Percentiles rank a stretch among this genome's conserved stretches.
These are phyloP conservation scores for Verticillium alfalfae DNA, from an alignment of 2,329 filamentous ascomycete species.

Conservation along the genomic window DNA sequence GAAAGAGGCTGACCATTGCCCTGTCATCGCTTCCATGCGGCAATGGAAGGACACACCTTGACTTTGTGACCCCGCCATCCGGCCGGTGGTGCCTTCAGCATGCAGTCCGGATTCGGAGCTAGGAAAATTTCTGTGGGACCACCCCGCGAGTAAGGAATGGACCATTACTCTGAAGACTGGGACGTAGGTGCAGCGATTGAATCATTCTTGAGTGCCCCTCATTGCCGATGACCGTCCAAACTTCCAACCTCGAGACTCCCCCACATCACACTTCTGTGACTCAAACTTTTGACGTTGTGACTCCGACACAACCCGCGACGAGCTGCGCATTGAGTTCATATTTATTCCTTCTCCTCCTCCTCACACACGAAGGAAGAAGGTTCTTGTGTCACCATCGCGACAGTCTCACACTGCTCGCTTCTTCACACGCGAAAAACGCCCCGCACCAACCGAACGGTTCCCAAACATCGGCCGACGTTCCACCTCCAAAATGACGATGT, in stretches of 20 bases:
- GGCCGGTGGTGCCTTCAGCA: neutral
- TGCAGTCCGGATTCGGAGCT: neutral
- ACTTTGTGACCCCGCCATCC: neutral
- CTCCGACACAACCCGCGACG: neutral
- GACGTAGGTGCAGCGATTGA: neutral
- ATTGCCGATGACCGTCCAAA: neutral
- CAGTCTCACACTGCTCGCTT: neutral
- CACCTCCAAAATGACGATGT: conserved; percentile 11
- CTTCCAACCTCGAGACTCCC: neutral
- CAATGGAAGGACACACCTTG: neutral
- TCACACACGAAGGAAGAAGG: neutral
- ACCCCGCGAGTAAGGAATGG: neutral
- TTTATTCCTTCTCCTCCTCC: neutral
- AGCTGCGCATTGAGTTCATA: neutral
- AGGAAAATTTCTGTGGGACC: neutral
- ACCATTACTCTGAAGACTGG: neutral
- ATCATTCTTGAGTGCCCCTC: neutral
- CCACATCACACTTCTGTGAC: conserved; percentile 3
- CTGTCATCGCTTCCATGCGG: neutral
- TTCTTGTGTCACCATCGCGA: neutral
- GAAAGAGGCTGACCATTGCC: no score
- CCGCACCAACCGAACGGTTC: conserved; percentile 4
- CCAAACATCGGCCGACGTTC: neutral
- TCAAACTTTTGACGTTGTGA: conserved; percentile 4
- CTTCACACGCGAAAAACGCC: conserved; percentile 2